Percentiles rank a stretch among this genome's conserved stretches.
phyloP scores from a whole-genome alignment of 371 early-diverging fungal species.

The Mortierella sp. region DNA sequence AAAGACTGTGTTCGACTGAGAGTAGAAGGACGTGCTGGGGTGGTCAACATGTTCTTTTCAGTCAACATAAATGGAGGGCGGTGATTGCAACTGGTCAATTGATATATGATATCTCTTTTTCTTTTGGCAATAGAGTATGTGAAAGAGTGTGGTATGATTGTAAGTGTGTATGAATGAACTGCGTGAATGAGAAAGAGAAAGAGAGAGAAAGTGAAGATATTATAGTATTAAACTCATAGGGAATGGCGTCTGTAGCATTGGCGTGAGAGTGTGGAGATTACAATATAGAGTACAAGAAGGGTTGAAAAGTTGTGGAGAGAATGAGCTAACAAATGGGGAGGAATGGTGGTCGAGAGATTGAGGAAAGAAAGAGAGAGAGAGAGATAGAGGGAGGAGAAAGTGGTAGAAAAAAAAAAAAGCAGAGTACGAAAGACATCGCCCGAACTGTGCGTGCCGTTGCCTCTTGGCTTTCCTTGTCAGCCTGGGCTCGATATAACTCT shows the following conservation, averaged over 20 bases:
- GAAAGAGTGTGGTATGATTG: not conserved
- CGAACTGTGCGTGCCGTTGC: not conserved
- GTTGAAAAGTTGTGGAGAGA: not conserved
- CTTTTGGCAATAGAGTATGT: not conserved
- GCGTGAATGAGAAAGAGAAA: not conserved
- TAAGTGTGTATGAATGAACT: not conserved
- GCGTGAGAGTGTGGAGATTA: slow-evolving; percentile 5
- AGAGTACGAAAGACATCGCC: not conserved
- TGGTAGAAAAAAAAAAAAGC: not conserved
- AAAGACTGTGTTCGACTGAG: slow-evolving; percentile 48
- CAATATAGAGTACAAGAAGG: not conserved
- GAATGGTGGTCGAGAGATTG: slow-evolving; percentile 1
- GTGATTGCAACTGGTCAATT: not conserved
- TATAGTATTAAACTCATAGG: not conserved
- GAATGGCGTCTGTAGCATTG: not conserved
- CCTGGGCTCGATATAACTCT: slow-evolving; percentile 2
- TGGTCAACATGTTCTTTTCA: slow-evolving; percentile 41
- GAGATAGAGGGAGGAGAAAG: not conserved
- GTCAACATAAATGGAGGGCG: slow-evolving; percentile 13
- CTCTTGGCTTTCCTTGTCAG: not conserved
- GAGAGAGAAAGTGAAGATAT: not conserved
- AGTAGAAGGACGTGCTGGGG: slow-evolving; percentile 30
- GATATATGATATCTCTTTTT: not conserved
- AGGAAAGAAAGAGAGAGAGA: not conserved
- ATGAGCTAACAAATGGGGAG: not conserved